Conservation (phyloP, 129 eudicot genomes). For the Chrysanthemum lavandulifolium region DNA sequence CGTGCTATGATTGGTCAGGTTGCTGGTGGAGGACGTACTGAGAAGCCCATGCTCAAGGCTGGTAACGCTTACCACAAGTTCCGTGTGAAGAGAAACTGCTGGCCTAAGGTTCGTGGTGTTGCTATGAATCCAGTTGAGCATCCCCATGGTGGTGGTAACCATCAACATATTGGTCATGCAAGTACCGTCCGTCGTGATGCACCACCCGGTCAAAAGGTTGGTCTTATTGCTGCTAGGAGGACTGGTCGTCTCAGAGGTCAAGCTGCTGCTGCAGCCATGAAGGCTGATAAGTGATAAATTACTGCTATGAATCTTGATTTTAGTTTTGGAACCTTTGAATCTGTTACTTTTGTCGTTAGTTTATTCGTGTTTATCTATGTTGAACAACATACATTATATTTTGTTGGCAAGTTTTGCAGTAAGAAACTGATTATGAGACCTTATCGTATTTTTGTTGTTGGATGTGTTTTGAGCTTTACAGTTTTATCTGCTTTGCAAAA, state of each 20-base stretch:
- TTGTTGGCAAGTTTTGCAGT: conserved; percentile 29
- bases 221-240: conserved; percentile 94
- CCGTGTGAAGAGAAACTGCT: conserved; percentile 92
- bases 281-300: conserved; percentile 53
- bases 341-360: conserved; percentile 12
- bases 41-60: conserved; percentile 80
- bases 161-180: conserved; percentile 95
- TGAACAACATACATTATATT: conserved; percentile 25
- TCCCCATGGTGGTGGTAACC: conserved; percentile 99
- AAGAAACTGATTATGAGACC: neutral
- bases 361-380: conserved; percentile 17
- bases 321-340: conserved; percentile 22
- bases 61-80: conserved; percentile 94
- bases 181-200: conserved; percentile 91
- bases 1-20: conserved; percentile 93
- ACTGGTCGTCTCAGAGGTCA: conserved; percentile 94
- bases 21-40: conserved; percentile 94
- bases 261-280: conserved; percentile 83
- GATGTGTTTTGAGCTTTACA: no score
- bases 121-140: conserved; percentile 99
- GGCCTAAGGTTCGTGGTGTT: conserved; percentile 99
- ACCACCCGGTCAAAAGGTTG: conserved; percentile 91
- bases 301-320: conserved; percentile 12
- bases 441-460: neutral
- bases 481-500: no score